Evolutionary conservation across 768 basidiomycete genomes (phyloP), one percentile per base, ranked within the genome.

Genomic region (Royoungia palumana): DNA sequence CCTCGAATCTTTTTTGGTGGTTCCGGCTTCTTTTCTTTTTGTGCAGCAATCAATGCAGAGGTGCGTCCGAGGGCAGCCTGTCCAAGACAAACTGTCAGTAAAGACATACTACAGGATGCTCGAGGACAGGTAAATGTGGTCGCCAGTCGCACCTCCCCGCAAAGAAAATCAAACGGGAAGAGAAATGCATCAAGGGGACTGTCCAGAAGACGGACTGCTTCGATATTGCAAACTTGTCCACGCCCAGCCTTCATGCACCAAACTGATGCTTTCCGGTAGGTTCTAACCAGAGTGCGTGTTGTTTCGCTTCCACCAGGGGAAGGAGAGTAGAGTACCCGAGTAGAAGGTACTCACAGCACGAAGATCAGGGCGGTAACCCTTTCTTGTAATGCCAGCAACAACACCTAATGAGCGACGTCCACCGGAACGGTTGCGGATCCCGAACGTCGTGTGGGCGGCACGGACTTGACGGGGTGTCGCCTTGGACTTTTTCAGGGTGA

Each of bases 211-310:
- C 24, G 51, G 63, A 58, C 61, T 9, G 22, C 2, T 35, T 75
- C 59, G 70, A 64, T 92, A 70, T 92, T 83, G 89, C 89, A 92
- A 79, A 87, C 87, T 72, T 88, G 84, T 92, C 89, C 87, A 92
- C 89, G 80, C 89, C 87, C 87, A 78, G 72, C 87, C 77, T 85
- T 90, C 87, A 84, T 84, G 67, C 70, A 72, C 76, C 75, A 70
- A 69, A 63, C 61, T 39, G 72, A 77, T 69, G 69, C 58, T 68
- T 63, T 88, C 85, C 85, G 80, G 87, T 76, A 85, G 89, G 89
- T 89, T 92, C 89, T 92, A 92, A 84, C 84, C 83, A 80, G 83
- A 84, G 73, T 90, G 89, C 87, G 71, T 74, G 62, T 56, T 35
- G 25, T 36, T 42, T 30, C 36, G n/a, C 41, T 30, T 40, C 48